phyloP scores from a whole-genome alignment of 2,329 filamentous ascomycete genomes.

The Elsinoe arachidis region DNA sequence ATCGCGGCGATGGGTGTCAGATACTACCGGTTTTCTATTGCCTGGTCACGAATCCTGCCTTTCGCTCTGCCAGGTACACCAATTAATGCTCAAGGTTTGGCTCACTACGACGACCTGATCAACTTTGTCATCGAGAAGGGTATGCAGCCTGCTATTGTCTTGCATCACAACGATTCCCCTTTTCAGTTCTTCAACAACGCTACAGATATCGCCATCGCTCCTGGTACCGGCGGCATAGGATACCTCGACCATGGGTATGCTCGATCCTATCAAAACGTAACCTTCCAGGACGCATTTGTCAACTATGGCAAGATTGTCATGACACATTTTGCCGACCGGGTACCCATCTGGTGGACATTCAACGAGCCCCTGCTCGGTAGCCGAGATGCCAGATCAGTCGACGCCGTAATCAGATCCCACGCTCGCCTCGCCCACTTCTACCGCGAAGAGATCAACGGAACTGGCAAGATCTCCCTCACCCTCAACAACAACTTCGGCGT shows the following conservation, averaged over 20 bases:
- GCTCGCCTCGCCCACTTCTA: slow-evolving; percentile 37
- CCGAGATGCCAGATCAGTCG: background rate
- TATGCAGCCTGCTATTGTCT: slow-evolving; percentile 37
- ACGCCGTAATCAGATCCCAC: slow-evolving; percentile 18
- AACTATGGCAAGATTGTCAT: slow-evolving; percentile 31
- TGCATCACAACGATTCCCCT: slow-evolving; percentile 37
- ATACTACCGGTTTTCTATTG: slow-evolving; percentile 33
- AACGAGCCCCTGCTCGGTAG: slow-evolving; percentile 27
- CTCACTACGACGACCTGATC: slow-evolving; percentile 42
- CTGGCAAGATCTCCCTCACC: slow-evolving; percentile 44
- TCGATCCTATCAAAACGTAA: slow-evolving; percentile 27
- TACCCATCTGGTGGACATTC: slow-evolving; percentile 33
- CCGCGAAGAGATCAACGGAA: slow-evolving; percentile 44
- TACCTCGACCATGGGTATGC: slow-evolving; percentile 11
- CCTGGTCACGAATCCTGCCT: slow-evolving; percentile 40
- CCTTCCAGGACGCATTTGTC: slow-evolving; percentile 27
- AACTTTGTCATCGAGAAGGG: slow-evolving; percentile 35
- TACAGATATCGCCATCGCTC: slow-evolving; percentile 19
- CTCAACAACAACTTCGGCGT: slow-evolving; percentile 36
- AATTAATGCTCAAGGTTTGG: slow-evolving; percentile 36
- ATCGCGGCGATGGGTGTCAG: slow-evolving; percentile 26
- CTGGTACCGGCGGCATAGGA: background rate
- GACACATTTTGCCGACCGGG: slow-evolving; percentile 28
- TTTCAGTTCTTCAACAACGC: slow-evolving; percentile 19
- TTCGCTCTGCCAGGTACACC: slow-evolving; percentile 34